Evolutionary conservation across 257 asterid species (phyloP), one percentile per base, ranked within the genome.

Genomic region (Solanum piurae): DNA sequence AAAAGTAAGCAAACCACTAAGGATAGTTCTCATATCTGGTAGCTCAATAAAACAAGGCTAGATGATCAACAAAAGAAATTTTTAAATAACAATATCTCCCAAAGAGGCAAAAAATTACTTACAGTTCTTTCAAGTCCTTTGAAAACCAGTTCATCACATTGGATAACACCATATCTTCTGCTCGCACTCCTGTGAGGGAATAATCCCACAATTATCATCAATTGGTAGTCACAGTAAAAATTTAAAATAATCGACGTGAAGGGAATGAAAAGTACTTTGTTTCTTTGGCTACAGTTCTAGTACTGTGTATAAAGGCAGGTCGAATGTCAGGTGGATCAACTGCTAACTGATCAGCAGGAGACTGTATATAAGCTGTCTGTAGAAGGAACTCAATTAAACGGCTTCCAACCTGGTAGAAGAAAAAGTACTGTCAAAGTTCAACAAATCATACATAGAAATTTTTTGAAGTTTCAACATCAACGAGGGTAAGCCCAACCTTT

Each of bases 41-140:
- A 49, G 69, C 69, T 80, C 85, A 80, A 80, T 29, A 16, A 80
- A 80, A 49, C 69, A 80, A 46, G 85, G 10, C 5, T 80, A 46
- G 85, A 11, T 46, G 60, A 46, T 80, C 42, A 18, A 46, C 38
- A 44, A 25, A 79, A 44, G 66, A 44, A 44, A 42, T 18, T 27
- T 25, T 46, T 9, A 80, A 46, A 29, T 36, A 44, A 29, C 34
- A 18, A 75, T 64, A 86, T 31, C 89, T 27, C 66, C 52, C 18
- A 76, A 23, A 64, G 49, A 9, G 62, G 36, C 40, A 55, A 4
- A 88, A 68, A n/a, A 37, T 60, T 66, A 91, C 96, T 92, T 92
- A 95, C 99, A 83, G 98, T 92, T 92, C 89, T 93, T 90, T 96
- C 98, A 64, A 96, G 99, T 80, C 99, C 99, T 93, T 92, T 93